A percentile compares a stretch with the other conserved stretches of the same genome.
These are phyloP conservation scores for Pyrrhoderma noxium DNA, from an alignment of 1,284 basidiomycete species.

Conservation along the genomic window DNA sequence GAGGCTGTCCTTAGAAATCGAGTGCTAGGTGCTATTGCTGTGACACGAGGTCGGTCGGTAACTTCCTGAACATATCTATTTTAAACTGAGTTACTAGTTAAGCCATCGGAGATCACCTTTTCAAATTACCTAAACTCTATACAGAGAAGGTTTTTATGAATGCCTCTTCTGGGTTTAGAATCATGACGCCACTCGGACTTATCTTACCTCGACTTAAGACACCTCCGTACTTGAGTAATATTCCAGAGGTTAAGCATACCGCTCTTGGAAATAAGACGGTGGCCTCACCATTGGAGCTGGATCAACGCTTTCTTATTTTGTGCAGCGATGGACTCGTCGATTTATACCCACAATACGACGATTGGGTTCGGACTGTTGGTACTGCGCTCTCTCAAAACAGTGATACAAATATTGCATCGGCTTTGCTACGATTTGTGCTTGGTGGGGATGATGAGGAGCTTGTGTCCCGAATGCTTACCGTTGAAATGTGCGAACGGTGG, in stretches of 20 bases:
- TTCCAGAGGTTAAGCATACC: constrained; percentile 50
- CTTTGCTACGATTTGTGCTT: constrained; percentile 46
- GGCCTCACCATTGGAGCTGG: background rate
- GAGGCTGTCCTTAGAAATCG: constrained; percentile 54
- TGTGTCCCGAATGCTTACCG: constrained; percentile 49
- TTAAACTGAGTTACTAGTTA: background rate
- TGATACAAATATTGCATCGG: no score
- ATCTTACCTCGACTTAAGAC: constrained; percentile 54
- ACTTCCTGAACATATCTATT: constrained; percentile 6
- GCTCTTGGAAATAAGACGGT: background rate
- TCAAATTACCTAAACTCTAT: constrained; percentile 64
- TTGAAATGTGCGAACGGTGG: constrained; percentile 58
- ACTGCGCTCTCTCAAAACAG: background rate
- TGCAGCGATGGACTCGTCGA: constrained; percentile 48
- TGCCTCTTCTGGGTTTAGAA: constrained; percentile 52
- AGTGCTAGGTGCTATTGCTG: constrained; percentile 56
- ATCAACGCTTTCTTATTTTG: constrained; percentile 38
- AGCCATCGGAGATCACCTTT: constrained; percentile 65
- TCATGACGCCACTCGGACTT: constrained; percentile 56
- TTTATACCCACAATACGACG: constrained; percentile 22
- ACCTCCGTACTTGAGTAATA: constrained; percentile 61
- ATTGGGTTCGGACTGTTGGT: constrained; percentile 8
- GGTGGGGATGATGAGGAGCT: constrained; percentile 45
- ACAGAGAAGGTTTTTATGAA: constrained; percentile 63
- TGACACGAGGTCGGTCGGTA: constrained; percentile 24